Percentiles rank a stretch among this genome's conserved stretches.
Conservation (phyloP, 257 asterid species). For the Solanum appendiculatum region DNA sequence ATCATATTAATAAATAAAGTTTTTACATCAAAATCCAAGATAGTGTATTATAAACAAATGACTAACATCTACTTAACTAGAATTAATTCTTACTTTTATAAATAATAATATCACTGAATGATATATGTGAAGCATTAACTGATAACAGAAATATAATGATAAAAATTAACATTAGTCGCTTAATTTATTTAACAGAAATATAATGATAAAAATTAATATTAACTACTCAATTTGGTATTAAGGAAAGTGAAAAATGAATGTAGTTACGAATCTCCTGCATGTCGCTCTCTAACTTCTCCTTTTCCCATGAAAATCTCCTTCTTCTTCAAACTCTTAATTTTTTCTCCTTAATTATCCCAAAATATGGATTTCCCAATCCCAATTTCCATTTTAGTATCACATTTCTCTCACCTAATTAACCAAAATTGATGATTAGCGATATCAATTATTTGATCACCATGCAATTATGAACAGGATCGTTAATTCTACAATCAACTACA, state of each 20-base stretch:
- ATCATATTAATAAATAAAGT: neutral
- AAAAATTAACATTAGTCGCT: too few species aligned
- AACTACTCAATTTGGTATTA: neutral
- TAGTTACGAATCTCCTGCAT: constrained; percentile 16
- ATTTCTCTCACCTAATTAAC: neutral
- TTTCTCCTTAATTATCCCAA: neutral
- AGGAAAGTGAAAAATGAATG: neutral
- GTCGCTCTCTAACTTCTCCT: constrained; percentile 30
- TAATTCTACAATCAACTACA: constrained; percentile 6
- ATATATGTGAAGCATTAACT: too few species aligned
- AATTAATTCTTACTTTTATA: neutral
- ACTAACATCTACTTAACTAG: neutral
- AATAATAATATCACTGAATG: too few species aligned
- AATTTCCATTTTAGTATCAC: neutral
- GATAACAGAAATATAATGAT: too few species aligned
- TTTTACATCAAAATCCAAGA: neutral
- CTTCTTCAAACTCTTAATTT: neutral
- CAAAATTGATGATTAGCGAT: neutral
- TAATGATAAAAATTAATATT: too few species aligned
- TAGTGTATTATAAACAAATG: neutral
- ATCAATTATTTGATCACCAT: neutral
- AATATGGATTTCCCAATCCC: constrained; percentile 3
- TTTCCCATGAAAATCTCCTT: constrained; percentile 76
- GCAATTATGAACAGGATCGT: constrained; percentile 8
- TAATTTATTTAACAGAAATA: too few species aligned